These are phyloP conservation scores for Draba incana DNA, from an alignment of 345 rosid species.

Conservation along the genomic window DNA sequence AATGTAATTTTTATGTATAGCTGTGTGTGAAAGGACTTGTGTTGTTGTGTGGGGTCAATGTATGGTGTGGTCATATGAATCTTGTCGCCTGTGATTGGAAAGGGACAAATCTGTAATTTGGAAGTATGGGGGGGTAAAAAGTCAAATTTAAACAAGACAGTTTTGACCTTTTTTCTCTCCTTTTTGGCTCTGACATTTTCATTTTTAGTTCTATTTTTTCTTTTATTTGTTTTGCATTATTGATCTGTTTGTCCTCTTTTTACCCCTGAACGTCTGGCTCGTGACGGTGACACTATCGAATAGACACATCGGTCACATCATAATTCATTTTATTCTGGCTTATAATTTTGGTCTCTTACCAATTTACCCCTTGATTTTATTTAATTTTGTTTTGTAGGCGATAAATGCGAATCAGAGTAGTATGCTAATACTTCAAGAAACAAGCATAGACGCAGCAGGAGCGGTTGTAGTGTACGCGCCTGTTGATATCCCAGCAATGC, in stretches of 20 bases:
- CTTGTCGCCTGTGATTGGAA: slow-evolving; percentile 47
- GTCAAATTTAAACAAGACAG: slow-evolving; percentile 60
- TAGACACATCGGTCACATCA: not conserved
- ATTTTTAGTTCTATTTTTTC: not conserved
- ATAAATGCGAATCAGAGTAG: slow-evolving; percentile 90
- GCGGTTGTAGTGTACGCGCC: slow-evolving; percentile 99
- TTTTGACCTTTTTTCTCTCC: slow-evolving; percentile 45
- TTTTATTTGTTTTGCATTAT: slow-evolving; percentile 1
- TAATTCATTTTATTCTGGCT: not conserved
- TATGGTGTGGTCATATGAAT: slow-evolving; percentile 35
- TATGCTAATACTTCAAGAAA: slow-evolving; percentile 95
- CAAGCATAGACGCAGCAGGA: slow-evolving; percentile 90
- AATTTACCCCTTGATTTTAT: not conserved
- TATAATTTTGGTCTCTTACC: not conserved
- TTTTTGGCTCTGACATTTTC: slow-evolving; percentile 23
- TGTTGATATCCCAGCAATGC: slow-evolving; percentile 96
- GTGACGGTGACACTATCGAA: slow-evolving; percentile 33
- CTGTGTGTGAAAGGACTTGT: slow-evolving; percentile 27
- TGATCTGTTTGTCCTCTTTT: not conserved
- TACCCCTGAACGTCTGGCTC: not conserved
- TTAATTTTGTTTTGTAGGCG: slow-evolving; percentile 50
- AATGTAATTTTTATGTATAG: not conserved
- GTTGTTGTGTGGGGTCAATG: slow-evolving; percentile 35
- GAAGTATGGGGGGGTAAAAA: slow-evolving; percentile 43
- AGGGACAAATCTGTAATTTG: slow-evolving; percentile 47